These are phyloP conservation scores for Pilobolus umbonatus DNA, from an alignment of 192 early-diverging fungal genomes.

Conservation along the genomic window DNA sequence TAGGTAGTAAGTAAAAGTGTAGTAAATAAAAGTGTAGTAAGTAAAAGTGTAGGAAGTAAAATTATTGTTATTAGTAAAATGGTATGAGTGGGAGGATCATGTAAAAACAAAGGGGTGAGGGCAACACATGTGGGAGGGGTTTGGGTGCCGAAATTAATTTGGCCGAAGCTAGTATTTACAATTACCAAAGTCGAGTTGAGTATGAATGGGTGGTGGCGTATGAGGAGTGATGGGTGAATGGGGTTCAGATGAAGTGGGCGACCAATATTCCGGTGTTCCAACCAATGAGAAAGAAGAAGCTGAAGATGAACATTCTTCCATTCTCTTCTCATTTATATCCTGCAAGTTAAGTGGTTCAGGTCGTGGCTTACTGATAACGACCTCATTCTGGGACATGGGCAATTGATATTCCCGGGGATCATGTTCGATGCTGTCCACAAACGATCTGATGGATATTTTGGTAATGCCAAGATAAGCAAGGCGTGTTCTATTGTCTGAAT, in stretches of 20 bases:
- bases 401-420: not conserved
- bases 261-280: conserved; percentile 4
- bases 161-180: not conserved
- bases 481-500: conserved; percentile 23
- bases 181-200: too few relatives aligned
- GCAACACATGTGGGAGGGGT: not conserved
- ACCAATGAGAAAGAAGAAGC: not conserved
- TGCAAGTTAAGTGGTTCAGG: conserved; percentile 5
- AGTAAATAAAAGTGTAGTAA: not conserved
- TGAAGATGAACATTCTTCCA: not conserved
- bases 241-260: not conserved
- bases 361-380: not conserved
- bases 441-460: conserved; percentile 4
- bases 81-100: too few relatives aligned
- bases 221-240: conserved; percentile 5
- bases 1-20: not conserved
- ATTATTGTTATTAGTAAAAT: too few relatives aligned
- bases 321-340: not conserved
- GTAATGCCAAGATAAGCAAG: conserved; percentile 29
- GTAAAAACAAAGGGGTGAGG: not conserved
- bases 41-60: not conserved
- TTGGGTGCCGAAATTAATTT: not conserved
- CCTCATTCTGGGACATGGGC: not conserved
- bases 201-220: not conserved
- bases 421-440: conserved; percentile 16